Percentiles rank a stretch among this genome's conserved stretches.
These are phyloP conservation scores for Fomitiporia mediterranea DNA, from an alignment of 1,284 basidiomycete genomes.

Conservation along the genomic window DNA sequence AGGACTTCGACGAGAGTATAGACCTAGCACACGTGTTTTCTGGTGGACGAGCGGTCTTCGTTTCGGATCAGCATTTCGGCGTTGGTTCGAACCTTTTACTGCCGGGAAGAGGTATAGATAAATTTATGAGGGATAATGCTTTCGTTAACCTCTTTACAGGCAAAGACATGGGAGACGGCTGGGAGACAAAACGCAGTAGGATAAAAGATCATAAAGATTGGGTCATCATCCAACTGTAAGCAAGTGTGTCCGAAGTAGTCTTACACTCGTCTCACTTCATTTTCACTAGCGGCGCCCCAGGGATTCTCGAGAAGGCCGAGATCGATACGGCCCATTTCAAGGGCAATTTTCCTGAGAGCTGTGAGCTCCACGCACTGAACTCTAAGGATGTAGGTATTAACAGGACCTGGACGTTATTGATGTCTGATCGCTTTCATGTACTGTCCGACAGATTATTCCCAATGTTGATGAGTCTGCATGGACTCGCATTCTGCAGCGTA, in stretches of 20 bases:
- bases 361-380: slow-evolving; percentile 71
- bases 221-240: slow-evolving; percentile 86
- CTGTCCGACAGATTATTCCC: slow-evolving; percentile 30
- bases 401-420: slow-evolving; percentile 31
- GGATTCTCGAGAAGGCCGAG: slow-evolving; percentile 74
- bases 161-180: slow-evolving; percentile 96
- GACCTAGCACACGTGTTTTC: slow-evolving; percentile 91
- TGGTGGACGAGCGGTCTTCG: slow-evolving; percentile 77
- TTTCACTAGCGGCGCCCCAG: slow-evolving; percentile 53
- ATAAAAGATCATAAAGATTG: slow-evolving; percentile 82
- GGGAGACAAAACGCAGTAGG: slow-evolving; percentile 94
- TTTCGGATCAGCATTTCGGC: slow-evolving; percentile 93
- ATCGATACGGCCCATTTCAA: slow-evolving; percentile 96
- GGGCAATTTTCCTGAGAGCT: slow-evolving; percentile 93
- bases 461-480: slow-evolving; percentile 46
- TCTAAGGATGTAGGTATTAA: slow-evolving; percentile 41
- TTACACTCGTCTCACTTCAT: not conserved
- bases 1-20: slow-evolving; percentile 45
- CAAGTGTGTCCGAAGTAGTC: slow-evolving; percentile 15
- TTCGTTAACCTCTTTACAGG: slow-evolving; percentile 28
- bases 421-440: slow-evolving; percentile 10
- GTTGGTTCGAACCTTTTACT: slow-evolving; percentile 87
- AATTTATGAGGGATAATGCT: slow-evolving; percentile 8
- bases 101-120: slow-evolving; percentile 68
- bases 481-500: slow-evolving; percentile 71